These are phyloP conservation scores for Beauveria sp. DNA, from an alignment of 2,329 filamentous ascomycete genomes.

Conservation along the genomic window DNA sequence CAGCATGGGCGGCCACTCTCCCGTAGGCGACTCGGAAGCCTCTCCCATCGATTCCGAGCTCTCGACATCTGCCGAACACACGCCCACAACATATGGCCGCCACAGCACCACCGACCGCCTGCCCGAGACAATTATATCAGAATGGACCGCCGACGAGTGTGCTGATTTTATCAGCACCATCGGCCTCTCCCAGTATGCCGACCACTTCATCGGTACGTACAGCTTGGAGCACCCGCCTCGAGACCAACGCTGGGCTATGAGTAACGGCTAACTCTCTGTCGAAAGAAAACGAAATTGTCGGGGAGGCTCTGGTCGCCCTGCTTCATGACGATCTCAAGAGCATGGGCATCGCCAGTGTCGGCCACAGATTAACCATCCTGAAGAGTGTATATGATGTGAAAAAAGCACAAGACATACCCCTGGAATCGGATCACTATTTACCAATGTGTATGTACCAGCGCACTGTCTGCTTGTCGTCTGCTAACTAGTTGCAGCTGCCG, in stretches of 20 bases:
- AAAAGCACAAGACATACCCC: slow-evolving; percentile 81
- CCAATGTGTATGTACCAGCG: slow-evolving; percentile 63
- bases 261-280: not conserved
- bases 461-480: not conserved
- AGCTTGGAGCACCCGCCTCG: not conserved
- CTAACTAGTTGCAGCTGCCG: slow-evolving; percentile 57
- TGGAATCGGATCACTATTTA: slow-evolving; percentile 90
- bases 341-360: slow-evolving; percentile 87
- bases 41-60: slow-evolving; percentile 67
- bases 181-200: slow-evolving; percentile 74
- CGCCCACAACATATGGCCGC: slow-evolving; percentile 69
- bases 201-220: slow-evolving; percentile 70
- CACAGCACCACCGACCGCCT: slow-evolving; percentile 56
- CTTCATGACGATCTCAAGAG: slow-evolving; percentile 91
- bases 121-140: slow-evolving; percentile 67
- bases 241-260: not conserved
- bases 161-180: slow-evolving; percentile 79
- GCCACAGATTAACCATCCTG: slow-evolving; percentile 87
- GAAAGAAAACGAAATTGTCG: slow-evolving; percentile 86
- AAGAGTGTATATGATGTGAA: slow-evolving; percentile 97
- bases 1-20: slow-evolving; percentile 60
- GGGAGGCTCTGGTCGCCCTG: slow-evolving; percentile 80
- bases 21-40: slow-evolving; percentile 59
- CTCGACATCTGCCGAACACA: slow-evolving; percentile 63
- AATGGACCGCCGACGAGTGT: slow-evolving; percentile 81